These are phyloP conservation scores for Fusarium lyarnte DNA, from an alignment of 2,329 filamentous ascomycete species.

Conservation along the genomic window DNA sequence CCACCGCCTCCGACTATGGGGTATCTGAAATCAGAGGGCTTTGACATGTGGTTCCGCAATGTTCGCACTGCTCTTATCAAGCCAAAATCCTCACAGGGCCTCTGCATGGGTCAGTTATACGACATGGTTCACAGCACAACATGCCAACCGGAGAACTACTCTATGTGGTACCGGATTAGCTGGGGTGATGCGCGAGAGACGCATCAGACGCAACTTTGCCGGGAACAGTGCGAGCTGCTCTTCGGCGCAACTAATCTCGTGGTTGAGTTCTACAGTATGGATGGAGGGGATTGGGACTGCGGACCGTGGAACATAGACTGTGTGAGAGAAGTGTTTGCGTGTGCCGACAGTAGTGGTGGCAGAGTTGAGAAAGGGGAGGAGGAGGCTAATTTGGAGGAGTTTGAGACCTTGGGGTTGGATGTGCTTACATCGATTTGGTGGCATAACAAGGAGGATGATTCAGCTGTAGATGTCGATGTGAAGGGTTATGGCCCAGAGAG, in stretches of 20 bases:
- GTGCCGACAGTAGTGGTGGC: neutral
- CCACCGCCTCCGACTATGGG: slow-evolving; percentile 36
- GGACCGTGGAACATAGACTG: slow-evolving; percentile 14
- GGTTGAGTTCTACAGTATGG: slow-evolving; percentile 19
- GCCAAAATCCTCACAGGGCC: neutral
- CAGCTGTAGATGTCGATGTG: slow-evolving; percentile 12
- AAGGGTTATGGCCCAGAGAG: slow-evolving; percentile 6
- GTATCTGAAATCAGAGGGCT: slow-evolving; percentile 12
- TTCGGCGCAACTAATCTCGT: slow-evolving; percentile 9
- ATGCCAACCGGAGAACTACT: slow-evolving; percentile 5
- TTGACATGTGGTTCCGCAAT: slow-evolving; percentile 19
- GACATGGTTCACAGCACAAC: slow-evolving; percentile 20
- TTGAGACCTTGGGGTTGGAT: slow-evolving; percentile 11
- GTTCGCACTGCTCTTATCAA: slow-evolving; percentile 1
- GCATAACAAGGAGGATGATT: slow-evolving; percentile 7
- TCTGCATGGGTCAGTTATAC: slow-evolving; percentile 35
- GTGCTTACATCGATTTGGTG: slow-evolving; percentile 8
- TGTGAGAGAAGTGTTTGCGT: slow-evolving; percentile 10
- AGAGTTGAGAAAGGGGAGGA: neutral
- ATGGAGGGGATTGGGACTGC: slow-evolving; percentile 1
- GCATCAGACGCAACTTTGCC: slow-evolving; percentile 2
- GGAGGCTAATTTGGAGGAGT: slow-evolving; percentile 1
- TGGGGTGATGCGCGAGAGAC: slow-evolving; percentile 3
- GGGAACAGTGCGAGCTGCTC: neutral
- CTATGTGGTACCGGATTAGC: slow-evolving; percentile 13